Percentiles rank a stretch among this genome's conserved stretches.
These are phyloP conservation scores for Lithospermum erythrorhizon DNA, from an alignment of 257 asterid genomes.

Conservation along the genomic window DNA sequence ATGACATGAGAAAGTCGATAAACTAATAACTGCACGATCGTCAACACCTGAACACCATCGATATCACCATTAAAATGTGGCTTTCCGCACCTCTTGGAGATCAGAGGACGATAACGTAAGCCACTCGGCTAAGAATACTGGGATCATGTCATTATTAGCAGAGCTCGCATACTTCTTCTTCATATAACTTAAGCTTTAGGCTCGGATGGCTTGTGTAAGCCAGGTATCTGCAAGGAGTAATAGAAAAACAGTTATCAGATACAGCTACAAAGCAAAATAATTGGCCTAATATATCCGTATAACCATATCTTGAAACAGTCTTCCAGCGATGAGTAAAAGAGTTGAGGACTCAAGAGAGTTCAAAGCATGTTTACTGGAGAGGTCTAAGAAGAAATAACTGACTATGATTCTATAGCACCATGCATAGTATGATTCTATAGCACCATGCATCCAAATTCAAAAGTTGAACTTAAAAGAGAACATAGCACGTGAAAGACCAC, in stretches of 20 bases:
- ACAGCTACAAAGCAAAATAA: neutral
- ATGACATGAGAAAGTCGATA: neutral
- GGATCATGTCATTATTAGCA: neutral
- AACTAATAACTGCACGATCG: neutral
- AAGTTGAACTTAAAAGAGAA: no score
- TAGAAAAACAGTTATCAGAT: neutral
- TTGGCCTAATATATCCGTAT: neutral
- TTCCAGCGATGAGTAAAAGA: neutral
- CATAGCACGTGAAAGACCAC: no score
- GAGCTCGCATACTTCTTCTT: neutral
- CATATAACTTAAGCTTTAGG: constrained; percentile 3
- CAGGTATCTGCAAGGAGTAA: constrained; percentile 18
- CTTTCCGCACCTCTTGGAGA: neutral
- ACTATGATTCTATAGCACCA: no score
- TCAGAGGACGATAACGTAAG: neutral
- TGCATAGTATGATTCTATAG: no score
- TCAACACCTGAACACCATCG: neutral
- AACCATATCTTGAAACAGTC: neutral
- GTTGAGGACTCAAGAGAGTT: neutral
- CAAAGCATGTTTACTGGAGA: neutral
- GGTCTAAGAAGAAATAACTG: no score
- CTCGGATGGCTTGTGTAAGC: constrained; percentile 5
- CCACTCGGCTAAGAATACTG: neutral
- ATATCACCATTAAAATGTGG: neutral
- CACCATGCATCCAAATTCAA: no score